These are phyloP conservation scores for Cadophora sp. DNA, from an alignment of 2,329 filamentous ascomycete genomes.

Conservation along the genomic window DNA sequence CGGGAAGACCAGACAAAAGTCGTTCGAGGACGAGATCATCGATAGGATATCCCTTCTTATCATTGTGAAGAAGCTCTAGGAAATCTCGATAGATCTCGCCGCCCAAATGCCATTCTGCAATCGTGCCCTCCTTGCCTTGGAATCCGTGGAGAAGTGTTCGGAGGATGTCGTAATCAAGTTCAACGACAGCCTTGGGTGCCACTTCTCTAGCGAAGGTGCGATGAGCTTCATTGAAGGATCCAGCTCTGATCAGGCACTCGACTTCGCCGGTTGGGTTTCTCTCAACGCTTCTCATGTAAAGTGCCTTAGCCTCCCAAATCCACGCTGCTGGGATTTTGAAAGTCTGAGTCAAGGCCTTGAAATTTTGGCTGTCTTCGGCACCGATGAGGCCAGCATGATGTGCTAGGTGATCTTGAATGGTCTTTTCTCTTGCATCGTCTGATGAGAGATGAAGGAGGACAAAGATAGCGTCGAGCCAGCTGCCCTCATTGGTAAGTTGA, in stretches of 20 bases:
- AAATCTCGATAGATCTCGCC: constrained; percentile 79
- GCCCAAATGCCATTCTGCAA: constrained; percentile 78
- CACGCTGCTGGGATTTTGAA: constrained; percentile 77
- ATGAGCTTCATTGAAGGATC: constrained; percentile 81
- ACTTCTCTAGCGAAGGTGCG: constrained; percentile 81
- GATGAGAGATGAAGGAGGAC: constrained; percentile 79
- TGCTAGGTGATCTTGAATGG: constrained; percentile 76
- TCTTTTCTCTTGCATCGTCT: constrained; percentile 65
- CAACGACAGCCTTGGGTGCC: constrained; percentile 82
- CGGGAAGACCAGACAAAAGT: constrained; percentile 62
- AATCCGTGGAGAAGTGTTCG: constrained; percentile 76
- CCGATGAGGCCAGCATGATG: constrained; percentile 74
- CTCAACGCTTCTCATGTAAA: constrained; percentile 77
- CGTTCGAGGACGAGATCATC: constrained; percentile 59
- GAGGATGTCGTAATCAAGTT: constrained; percentile 77
- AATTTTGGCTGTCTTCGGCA: constrained; percentile 61
- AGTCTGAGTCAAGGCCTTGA: constrained; percentile 64
- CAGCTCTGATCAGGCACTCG: constrained; percentile 79
- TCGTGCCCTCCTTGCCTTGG: constrained; percentile 62
- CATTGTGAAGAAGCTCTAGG: constrained; percentile 57
- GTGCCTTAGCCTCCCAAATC: constrained; percentile 87
- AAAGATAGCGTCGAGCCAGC: constrained; percentile 76
- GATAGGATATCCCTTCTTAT: constrained; percentile 49
- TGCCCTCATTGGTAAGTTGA: constrained; percentile 66
- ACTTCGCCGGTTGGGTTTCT: constrained; percentile 76